phyloP scores from a whole-genome alignment of 306 rosid genomes.

The Potentilla sterilis region DNA sequence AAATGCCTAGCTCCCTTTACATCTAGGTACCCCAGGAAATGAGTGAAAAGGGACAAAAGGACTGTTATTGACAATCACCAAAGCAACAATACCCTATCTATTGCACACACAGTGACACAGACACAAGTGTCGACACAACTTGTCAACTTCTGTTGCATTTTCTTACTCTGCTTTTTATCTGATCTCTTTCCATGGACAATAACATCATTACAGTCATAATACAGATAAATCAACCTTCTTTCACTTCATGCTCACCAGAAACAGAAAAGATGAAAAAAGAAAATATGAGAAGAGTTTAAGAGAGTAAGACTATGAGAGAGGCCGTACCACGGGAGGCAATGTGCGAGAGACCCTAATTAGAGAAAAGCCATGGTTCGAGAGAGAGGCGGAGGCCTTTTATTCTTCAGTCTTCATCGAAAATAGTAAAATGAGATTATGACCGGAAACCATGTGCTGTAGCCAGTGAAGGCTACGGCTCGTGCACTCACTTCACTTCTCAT shows the following conservation, averaged over 20 bases:
- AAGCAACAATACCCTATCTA: slow-evolving; percentile 28
- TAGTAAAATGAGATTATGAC: slow-evolving; percentile 19
- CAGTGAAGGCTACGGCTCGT: slow-evolving; percentile 47
- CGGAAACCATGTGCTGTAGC: slow-evolving; percentile 44
- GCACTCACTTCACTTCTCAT: neutral
- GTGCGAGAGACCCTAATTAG: slow-evolving; percentile 15
- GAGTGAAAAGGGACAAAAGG: slow-evolving; percentile 15
- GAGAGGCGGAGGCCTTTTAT: too few species aligned
- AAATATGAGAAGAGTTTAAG: neutral
- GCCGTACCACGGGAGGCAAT: slow-evolving; percentile 41
- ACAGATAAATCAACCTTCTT: slow-evolving; percentile 36
- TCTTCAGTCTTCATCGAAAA: neutral
- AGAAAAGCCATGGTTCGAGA: slow-evolving; percentile 36
- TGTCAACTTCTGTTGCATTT: slow-evolving; percentile 7
- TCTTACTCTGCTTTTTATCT: slow-evolving; percentile 27
- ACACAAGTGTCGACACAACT: too few species aligned
- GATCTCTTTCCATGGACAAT: slow-evolving; percentile 61
- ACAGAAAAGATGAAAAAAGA: slow-evolving; percentile 31
- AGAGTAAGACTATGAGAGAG: slow-evolving; percentile 15
- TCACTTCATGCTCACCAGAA: slow-evolving; percentile 44
- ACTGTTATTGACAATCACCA: slow-evolving; percentile 27
- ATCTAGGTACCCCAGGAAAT: slow-evolving; percentile 30
- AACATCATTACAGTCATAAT: slow-evolving; percentile 48
- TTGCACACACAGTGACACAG: slow-evolving; percentile 17
- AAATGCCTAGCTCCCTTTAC: slow-evolving; percentile 34